Conservation (phyloP, 2,329 filamentous ascomycete species). For the Epichloe gansuensis region DNA sequence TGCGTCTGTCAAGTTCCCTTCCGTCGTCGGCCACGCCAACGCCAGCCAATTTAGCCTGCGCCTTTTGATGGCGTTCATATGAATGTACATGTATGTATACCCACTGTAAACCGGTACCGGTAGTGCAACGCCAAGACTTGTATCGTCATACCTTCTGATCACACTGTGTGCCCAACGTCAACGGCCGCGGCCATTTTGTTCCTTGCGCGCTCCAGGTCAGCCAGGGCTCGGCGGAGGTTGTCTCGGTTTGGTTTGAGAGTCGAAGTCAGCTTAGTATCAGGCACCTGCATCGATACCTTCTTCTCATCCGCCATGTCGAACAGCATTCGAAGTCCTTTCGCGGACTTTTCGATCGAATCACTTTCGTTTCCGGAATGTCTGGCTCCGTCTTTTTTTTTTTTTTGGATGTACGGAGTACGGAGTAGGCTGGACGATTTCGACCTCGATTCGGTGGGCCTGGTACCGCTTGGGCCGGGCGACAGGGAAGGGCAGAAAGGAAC, state of each 20-base stretch:
- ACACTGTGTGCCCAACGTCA: not conserved
- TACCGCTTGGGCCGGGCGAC: not conserved
- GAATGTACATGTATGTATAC: not conserved
- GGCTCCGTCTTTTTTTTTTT: too few species aligned
- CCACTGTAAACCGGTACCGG: not conserved
- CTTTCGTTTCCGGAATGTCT: not conserved
- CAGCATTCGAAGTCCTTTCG: not conserved
- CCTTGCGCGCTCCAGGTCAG: not conserved
- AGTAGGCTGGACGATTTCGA: not conserved
- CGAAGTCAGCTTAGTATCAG: too few species aligned
- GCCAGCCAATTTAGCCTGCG: not conserved
- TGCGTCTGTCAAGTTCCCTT: not conserved
- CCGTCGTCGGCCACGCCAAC: not conserved
- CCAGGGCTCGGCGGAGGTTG: not conserved
- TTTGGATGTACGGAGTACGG: too few species aligned
- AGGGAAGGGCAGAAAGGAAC: not conserved
- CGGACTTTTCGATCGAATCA: not conserved
- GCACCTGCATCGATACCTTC: too few species aligned
- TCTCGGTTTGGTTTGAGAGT: too few species aligned
- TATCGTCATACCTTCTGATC: not conserved
- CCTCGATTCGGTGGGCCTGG: not conserved
- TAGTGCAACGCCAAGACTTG: slow-evolving; percentile 6
- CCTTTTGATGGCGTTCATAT: not conserved
- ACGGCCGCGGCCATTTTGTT: not conserved
- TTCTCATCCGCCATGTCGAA: not conserved